A percentile compares a stretch with the other conserved stretches of the same genome.
These are phyloP conservation scores for Pilaira anomala DNA, from an alignment of 192 early-diverging fungal species.

Conservation along the genomic window DNA sequence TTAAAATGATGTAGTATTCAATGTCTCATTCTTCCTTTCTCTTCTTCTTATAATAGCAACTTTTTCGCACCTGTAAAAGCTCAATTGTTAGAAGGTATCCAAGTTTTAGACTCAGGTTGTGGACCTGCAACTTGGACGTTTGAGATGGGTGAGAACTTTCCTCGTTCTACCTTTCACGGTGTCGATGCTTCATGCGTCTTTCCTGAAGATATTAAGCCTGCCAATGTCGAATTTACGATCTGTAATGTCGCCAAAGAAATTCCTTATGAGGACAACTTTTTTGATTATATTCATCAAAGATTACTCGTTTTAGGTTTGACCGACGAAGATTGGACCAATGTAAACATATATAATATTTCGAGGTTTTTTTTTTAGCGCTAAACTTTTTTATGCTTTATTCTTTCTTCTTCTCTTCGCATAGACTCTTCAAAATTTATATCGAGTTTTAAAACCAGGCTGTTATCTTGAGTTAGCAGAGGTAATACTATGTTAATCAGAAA, in stretches of 20 bases:
- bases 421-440: constrained; percentile 21
- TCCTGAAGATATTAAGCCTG: constrained; percentile 27
- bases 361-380: background rate
- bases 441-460: constrained; percentile 35
- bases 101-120: constrained; percentile 28
- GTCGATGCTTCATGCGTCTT: constrained; percentile 43
- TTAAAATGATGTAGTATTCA: background rate
- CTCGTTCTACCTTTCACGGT: constrained; percentile 43
- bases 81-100: constrained; percentile 8
- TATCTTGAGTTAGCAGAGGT: constrained; percentile 28
- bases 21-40: background rate
- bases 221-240: constrained; percentile 18
- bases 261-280: constrained; percentile 29
- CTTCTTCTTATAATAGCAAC: background rate
- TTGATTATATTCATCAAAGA: constrained; percentile 36
- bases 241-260: constrained; percentile 19
- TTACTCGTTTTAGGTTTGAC: constrained; percentile 20
- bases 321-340: constrained; percentile 12
- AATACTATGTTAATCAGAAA: too few species aligned
- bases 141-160: constrained; percentile 51
- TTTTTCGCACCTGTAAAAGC: background rate
- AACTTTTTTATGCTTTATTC: background rate
- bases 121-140: constrained; percentile 38
- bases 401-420: background rate
- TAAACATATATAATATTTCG: background rate